Conservation (phyloP, 228 moss, liverwort and hornwort genomes). For the Sphagnum magellanicum region DNA sequence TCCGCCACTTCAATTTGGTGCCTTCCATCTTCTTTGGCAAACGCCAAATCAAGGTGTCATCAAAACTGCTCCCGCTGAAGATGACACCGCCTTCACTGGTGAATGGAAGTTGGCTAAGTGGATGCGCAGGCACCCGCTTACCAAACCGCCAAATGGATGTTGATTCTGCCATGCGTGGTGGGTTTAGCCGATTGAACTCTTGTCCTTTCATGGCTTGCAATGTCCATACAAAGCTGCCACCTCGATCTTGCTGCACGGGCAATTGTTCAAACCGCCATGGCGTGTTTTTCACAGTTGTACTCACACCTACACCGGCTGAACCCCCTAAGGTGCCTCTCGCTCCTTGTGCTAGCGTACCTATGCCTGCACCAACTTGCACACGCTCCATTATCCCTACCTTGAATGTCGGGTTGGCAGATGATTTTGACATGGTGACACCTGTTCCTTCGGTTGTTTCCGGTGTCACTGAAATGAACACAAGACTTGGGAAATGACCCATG, state of each 20-base stretch:
- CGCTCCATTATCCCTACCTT: slow-evolving; percentile 35
- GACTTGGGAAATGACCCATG: slow-evolving; percentile 48
- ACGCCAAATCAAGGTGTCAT: slow-evolving; percentile 49
- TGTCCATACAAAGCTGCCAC: slow-evolving; percentile 50
- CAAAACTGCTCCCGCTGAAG: slow-evolving; percentile 22
- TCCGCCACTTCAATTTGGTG: slow-evolving; percentile 35
- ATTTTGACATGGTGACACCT: slow-evolving; percentile 49
- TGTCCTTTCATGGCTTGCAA: slow-evolving; percentile 46
- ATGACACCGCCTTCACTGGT: slow-evolving; percentile 47
- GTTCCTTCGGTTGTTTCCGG: slow-evolving; percentile 32
- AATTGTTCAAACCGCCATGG: slow-evolving; percentile 58
- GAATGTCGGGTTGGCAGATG: slow-evolving; percentile 23
- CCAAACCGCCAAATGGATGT: slow-evolving; percentile 36
- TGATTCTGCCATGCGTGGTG: slow-evolving; percentile 30
- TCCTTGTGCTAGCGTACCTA: slow-evolving; percentile 16
- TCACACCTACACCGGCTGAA: slow-evolving; percentile 8
- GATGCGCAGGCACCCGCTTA: slow-evolving; percentile 26
- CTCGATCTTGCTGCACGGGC: slow-evolving; percentile 31
- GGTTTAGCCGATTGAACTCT: slow-evolving; percentile 34
- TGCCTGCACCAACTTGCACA: slow-evolving; percentile 7
- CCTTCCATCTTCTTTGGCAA: slow-evolving; percentile 40
- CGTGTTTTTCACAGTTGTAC: slow-evolving; percentile 31
- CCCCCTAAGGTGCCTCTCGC: slow-evolving; percentile 5
- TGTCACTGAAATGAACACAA: slow-evolving; percentile 26
- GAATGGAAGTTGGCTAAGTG: slow-evolving; percentile 38